phyloP scores from a whole-genome alignment of 2,329 filamentous ascomycete genomes.

The Penicillium thymicola region DNA sequence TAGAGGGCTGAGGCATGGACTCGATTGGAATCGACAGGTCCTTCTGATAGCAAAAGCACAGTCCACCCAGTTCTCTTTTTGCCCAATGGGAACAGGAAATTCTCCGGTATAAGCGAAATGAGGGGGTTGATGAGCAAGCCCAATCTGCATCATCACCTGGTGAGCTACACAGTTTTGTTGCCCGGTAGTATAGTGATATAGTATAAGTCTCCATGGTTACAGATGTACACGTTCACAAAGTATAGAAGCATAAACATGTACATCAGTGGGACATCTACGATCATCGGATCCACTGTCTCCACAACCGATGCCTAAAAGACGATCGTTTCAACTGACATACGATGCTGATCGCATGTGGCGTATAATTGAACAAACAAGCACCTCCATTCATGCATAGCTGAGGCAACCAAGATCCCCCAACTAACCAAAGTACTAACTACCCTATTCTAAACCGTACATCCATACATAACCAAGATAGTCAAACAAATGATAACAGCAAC shows the following conservation, averaged over 20 bases:
- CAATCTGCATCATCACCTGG: neutral
- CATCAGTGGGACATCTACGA: constrained; percentile 4
- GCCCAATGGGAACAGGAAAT: neutral
- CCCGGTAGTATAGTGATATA: neutral
- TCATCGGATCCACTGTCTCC: constrained; percentile 6
- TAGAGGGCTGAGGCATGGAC: neutral
- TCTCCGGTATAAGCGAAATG: constrained; percentile 4
- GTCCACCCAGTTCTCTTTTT: neutral
- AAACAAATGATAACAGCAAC: neutral
- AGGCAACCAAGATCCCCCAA: neutral
- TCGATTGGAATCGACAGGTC: neutral
- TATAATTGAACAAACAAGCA: neutral
- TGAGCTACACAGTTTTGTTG: no score
- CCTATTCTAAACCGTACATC: neutral
- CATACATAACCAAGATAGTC: neutral
- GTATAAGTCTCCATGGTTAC: no score
- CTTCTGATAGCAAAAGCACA: constrained; percentile 7
- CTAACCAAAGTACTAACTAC: neutral
- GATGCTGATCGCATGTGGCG: neutral
- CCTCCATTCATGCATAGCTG: neutral
- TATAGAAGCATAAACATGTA: neutral
- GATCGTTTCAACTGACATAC: neutral
- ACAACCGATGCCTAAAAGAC: neutral
- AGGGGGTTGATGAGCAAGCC: neutral
- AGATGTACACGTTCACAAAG: neutral